These are phyloP conservation scores for Evansstolkia leycettana DNA, from an alignment of 495 filamentous ascomycete species.

Conservation along the genomic window DNA sequence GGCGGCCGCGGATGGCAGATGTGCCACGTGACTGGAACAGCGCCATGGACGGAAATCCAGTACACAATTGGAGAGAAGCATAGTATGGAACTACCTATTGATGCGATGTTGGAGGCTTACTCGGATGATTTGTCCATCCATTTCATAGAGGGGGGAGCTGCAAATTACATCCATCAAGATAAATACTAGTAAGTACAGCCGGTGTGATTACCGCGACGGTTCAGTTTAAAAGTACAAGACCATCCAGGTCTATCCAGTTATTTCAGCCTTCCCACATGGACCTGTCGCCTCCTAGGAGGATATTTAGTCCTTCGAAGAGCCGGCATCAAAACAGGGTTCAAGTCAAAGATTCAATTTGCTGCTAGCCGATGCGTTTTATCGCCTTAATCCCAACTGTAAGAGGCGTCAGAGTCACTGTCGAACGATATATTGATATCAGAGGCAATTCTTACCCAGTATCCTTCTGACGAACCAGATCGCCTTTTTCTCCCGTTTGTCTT, in stretches of 20 bases:
- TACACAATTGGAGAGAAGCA: too few relatives aligned
- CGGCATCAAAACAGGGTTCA: neutral
- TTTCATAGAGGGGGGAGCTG: neutral
- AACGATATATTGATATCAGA: neutral
- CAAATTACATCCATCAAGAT: too few relatives aligned
- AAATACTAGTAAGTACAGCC: too few relatives aligned
- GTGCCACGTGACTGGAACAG: constrained; percentile 12
- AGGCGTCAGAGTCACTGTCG: constrained; percentile 7
- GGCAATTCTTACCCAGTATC: constrained; percentile 59
- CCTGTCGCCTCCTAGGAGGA: constrained; percentile 5
- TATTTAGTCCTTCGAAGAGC: constrained; percentile 2
- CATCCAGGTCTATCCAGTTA: constrained; percentile 9
- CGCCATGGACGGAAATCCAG: too few relatives aligned
- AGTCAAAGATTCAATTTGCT: too few relatives aligned
- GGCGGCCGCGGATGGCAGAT: neutral
- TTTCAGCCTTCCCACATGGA: neutral
- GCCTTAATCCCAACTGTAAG: constrained; percentile 35
- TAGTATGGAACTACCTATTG: too few relatives aligned
- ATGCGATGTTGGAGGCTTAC: too few relatives aligned
- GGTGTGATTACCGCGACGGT: too few relatives aligned
- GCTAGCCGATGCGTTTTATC: neutral
- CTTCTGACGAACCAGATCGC: constrained; percentile 66
- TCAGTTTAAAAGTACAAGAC: constrained; percentile 15
- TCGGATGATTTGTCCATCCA: too few relatives aligned
- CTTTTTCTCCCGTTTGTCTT: constrained; percentile 58